A percentile compares a stretch with the other conserved stretches of the same genome.
phyloP scores from a whole-genome alignment of 352 stramenopile genomes.

The Phytophthora sp. region DNA sequence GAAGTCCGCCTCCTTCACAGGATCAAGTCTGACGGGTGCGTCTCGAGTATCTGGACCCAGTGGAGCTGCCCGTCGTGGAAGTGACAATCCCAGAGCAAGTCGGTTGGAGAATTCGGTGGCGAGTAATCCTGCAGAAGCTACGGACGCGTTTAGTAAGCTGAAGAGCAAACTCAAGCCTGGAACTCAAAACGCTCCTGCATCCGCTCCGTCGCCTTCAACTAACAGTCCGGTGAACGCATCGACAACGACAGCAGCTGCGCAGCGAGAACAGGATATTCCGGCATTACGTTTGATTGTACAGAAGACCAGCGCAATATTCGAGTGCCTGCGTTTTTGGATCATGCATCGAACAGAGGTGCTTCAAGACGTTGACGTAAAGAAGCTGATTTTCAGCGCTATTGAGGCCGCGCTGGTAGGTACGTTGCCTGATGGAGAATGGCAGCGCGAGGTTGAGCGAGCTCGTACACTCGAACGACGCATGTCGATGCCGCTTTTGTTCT shows the following conservation, averaged over 20 bases:
- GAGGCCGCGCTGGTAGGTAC: slow-evolving; percentile 86
- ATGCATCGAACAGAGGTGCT: slow-evolving; percentile 79
- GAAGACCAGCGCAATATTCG: slow-evolving; percentile 87
- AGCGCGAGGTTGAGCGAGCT: slow-evolving; percentile 76
- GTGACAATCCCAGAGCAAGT: slow-evolving; percentile 52
- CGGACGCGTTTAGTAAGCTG: slow-evolving; percentile 70
- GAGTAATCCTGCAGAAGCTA: slow-evolving; percentile 38
- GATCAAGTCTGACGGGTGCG: slow-evolving; percentile 32
- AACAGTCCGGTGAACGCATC: slow-evolving; percentile 32
- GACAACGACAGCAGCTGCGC: slow-evolving; percentile 1
- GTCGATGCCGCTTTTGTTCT: slow-evolving; percentile 86
- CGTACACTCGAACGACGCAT: slow-evolving; percentile 66
- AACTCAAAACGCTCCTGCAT: slow-evolving; percentile 26
- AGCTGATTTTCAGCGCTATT: slow-evolving; percentile 85
- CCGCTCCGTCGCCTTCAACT: slow-evolving; percentile 42
- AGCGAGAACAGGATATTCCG: slow-evolving; percentile 65
- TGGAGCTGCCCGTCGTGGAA: slow-evolving; percentile 40
- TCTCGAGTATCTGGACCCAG: slow-evolving; percentile 10
- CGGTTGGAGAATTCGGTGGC: slow-evolving; percentile 39
- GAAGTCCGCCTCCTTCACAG: slow-evolving; percentile 41
- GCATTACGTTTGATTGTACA: slow-evolving; percentile 78
- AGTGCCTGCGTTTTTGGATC: slow-evolving; percentile 86
- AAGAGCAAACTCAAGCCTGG: slow-evolving; percentile 69
- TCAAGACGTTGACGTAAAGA: slow-evolving; percentile 82
- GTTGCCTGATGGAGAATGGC: slow-evolving; percentile 81